Evolutionary conservation across 352 stramenopile genomes (phyloP), one percentile per base, ranked within the genome.

Genomic region (Peronospora farinosa): DNA sequence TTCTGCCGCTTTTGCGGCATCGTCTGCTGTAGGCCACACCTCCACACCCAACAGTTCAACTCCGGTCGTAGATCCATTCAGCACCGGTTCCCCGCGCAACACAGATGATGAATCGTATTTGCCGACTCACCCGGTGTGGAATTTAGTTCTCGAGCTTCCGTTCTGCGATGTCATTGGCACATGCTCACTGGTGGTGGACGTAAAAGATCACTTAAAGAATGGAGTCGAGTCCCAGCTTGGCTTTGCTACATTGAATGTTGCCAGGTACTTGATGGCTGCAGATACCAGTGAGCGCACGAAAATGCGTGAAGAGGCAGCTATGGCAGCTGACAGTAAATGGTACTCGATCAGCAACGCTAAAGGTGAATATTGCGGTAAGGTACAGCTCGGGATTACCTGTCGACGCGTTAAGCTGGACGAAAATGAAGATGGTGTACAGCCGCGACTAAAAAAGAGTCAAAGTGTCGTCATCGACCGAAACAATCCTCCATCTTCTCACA

Each of bases 311-410:
- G 78, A 94, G 16, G 62, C 63, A 3, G 73, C 78, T 7, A 86
- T 88, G 60, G 71, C 69, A n/a, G 67, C 74, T 9, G 77, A 89
- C 47, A 74, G 68, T 33, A 76, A 83, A 25, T 94, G 83, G 83
- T 89, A 90, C 63, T 91, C 83, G 3, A 71, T 94, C 19, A 90
- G 83, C 48, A 94, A 90, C 37, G 60, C 60, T 1, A 92, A 90
- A 56, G 83, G 83, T 10, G 83, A 94, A 47, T 94, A 92, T 59
- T 94, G 83, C 28, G 83, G 83, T 17, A 90, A 90, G 48, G 67
- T 94, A 12, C 79, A 88, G 56, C 47, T 94, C 1, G 78, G 78
- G 6, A 88, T 94, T 16, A 90, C 77, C 9, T 92, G 80, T 33
- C 65, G 72, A 37, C 70, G 68, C 0, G 52, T 50, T 3, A 68